Evolutionary conservation across 164 flowering plant genomes (phyloP), one percentile per base, ranked within the genome.

Genomic region (Vitis cinerea): DNA sequence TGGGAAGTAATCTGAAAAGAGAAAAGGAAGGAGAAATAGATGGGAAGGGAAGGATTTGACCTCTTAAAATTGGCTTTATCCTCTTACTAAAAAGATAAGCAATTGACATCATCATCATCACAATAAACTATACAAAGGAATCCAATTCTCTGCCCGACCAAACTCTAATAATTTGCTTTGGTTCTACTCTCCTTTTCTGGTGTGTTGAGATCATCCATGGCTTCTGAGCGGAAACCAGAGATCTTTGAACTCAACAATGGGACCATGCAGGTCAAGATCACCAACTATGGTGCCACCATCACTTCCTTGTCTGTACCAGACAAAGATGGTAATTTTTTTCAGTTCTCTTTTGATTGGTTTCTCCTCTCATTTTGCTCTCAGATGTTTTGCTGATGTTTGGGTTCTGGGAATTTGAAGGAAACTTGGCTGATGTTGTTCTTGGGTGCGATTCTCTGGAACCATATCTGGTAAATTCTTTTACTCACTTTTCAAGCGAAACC

Each of bases 191-290:
- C 44, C 44, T 31, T 31, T 31, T 31, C 44, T 31, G 1, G 4
- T 31, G 44, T 31, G 44, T 31, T 31, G 6, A 31, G 44, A 31
- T 31, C 44, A 31, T 31, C 44, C 44, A 31, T 31, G 44, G 44
- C 44, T 4, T 31, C 44, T 31, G 44, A 49, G 14, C 48, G 3
- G 66, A 67, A 74, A 51, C 76, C 92, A 27, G 83, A 91, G 71
- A 63, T 93, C 66, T 91, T 87, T 57, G 94, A 91, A 44, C 95
- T 92, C 74, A 83, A 75, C 88, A 94, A 94, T 86, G 99, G 99
- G 56, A 69, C 80, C 71, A 87, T 92, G 90, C 79, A 62, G 3
- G 90, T 86, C 50, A 86, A 83, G 72, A 77, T 94, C 83, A 78
- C 86, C 69, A 92, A 92, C 71, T 84, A 47, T 51, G 99, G 99